phyloP scores from a whole-genome alignment of 2,329 filamentous ascomycete species.

The Sclerotinia nivalis region DNA sequence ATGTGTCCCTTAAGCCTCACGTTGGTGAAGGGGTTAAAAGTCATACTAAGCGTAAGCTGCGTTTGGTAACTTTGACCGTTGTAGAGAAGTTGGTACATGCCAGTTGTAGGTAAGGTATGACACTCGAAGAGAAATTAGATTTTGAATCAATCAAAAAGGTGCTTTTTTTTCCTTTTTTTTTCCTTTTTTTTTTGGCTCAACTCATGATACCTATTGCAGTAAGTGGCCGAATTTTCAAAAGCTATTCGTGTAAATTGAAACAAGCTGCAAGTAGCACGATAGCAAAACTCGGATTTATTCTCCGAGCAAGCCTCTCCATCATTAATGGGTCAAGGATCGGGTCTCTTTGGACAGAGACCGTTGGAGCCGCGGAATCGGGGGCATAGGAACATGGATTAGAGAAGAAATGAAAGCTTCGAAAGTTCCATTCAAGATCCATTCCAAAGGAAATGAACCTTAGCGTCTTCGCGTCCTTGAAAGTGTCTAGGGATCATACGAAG shows the following conservation, averaged over 20 bases:
- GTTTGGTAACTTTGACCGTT: not conserved
- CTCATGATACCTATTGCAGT: not conserved
- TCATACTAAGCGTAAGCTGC: conserved; percentile 17
- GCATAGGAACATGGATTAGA: conserved; percentile 24
- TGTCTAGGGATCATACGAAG: conserved; percentile 11
- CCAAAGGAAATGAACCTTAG: conserved; percentile 22
- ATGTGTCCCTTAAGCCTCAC: not conserved
- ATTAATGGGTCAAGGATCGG: conserved; percentile 18
- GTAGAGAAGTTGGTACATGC: not conserved
- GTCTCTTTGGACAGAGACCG: conserved; percentile 14
- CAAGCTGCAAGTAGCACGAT: conserved; percentile 9
- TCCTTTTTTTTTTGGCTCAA: not conserved
- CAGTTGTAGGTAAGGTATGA: not conserved
- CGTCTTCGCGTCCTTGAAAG: not conserved
- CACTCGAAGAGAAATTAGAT: not conserved
- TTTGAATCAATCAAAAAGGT: not conserved
- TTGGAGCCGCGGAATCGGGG: conserved; percentile 21
- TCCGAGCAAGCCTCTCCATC: conserved; percentile 11
- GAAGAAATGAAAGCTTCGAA: conserved; percentile 26
- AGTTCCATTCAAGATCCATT: conserved; percentile 12
- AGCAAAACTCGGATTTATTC: conserved; percentile 11
- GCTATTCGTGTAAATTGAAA: conserved; percentile 2
- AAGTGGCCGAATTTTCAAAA: conserved; percentile 2
- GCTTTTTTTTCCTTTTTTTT: not conserved
- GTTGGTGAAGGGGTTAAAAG: not conserved